These are phyloP conservation scores for Gnetum montanum DNA, from an alignment of 75 land plant species.

Conservation along the genomic window DNA sequence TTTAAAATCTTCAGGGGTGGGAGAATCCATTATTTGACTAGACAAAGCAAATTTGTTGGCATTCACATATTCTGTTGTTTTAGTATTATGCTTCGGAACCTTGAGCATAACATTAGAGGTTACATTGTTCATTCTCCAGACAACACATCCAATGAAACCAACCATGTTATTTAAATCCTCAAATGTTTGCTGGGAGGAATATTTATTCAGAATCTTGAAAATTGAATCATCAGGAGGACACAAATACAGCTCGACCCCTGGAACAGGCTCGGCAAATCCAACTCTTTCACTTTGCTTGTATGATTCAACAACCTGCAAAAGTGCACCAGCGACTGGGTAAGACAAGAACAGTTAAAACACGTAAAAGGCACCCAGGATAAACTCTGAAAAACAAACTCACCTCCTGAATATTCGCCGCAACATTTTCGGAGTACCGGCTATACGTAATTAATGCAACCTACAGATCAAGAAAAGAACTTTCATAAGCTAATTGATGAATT, in stretches of 20 bases:
- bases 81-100: slow-evolving; percentile 33
- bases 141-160: slow-evolving; percentile 76
- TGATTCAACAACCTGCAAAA: slow-evolving; percentile 55
- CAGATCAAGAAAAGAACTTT: no score
- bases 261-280: slow-evolving; percentile 80
- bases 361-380: slow-evolving; percentile 6
- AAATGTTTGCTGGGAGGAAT: slow-evolving; percentile 25
- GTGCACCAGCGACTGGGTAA: neutral
- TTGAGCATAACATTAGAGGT: slow-evolving; percentile 34
- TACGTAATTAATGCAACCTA: no score
- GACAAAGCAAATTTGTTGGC: slow-evolving; percentile 37
- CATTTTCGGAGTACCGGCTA: slow-evolving; percentile 20
- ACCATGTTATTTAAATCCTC: slow-evolving; percentile 24
- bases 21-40: slow-evolving; percentile 29
- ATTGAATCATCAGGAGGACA: slow-evolving; percentile 52
- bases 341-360: neutral
- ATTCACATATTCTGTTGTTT: slow-evolving; percentile 36
- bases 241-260: slow-evolving; percentile 81
- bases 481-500: no score
- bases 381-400: slow-evolving; percentile 14
- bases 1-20: slow-evolving; percentile 13
- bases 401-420: slow-evolving; percentile 16
- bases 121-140: slow-evolving; percentile 71
- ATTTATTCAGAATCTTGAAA: slow-evolving; percentile 38
- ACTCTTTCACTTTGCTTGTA: slow-evolving; percentile 74